Evolutionary conservation across 2,329 filamentous ascomycete species (phyloP).

Genomic region (Trichoderma sp.): DNA sequence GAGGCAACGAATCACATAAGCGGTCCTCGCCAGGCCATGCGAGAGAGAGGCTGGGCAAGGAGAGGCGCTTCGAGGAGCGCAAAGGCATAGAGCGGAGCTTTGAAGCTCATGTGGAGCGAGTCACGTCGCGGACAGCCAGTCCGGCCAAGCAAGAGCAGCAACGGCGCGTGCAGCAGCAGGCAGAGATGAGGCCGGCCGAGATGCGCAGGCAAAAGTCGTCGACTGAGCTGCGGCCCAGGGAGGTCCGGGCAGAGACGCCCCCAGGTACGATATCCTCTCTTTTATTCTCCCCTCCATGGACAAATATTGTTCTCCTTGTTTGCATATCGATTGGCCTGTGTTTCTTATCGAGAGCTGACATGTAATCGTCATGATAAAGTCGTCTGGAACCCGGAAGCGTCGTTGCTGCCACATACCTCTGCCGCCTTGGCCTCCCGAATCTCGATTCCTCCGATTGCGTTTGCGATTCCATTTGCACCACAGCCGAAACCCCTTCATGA

Average conservation of each 20-base stretch:
- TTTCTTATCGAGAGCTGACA: not conserved
- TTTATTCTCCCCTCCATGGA: not conserved
- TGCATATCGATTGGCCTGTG: not conserved
- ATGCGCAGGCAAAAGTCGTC: constrained; percentile 41
- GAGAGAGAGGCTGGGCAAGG: constrained; percentile 45
- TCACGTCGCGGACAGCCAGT: constrained; percentile 59
- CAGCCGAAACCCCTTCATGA: constrained; percentile 66
- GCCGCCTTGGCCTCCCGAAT: constrained; percentile 69
- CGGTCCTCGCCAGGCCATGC: constrained; percentile 57
- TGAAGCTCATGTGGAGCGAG: constrained; percentile 62
- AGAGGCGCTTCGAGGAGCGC: constrained; percentile 50
- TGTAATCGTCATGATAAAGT: constrained; percentile 30
- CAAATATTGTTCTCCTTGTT: not conserved
- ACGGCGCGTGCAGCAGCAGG: constrained; percentile 35
- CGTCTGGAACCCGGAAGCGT: constrained; percentile 78
- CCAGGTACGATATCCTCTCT: constrained; percentile 41
- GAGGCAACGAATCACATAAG: constrained; percentile 50
- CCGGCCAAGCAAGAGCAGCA: constrained; percentile 53
- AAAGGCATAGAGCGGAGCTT: constrained; percentile 54
- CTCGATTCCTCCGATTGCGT: constrained; percentile 69
- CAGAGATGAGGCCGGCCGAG: constrained; percentile 41
- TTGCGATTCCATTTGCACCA: constrained; percentile 70
- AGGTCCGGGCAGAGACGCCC: constrained; percentile 47
- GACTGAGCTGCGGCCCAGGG: constrained; percentile 45
- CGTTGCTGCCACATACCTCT: constrained; percentile 64